These are phyloP conservation scores for Sicyos baderoa DNA, from an alignment of 306 rosid species.

Conservation along the genomic window DNA sequence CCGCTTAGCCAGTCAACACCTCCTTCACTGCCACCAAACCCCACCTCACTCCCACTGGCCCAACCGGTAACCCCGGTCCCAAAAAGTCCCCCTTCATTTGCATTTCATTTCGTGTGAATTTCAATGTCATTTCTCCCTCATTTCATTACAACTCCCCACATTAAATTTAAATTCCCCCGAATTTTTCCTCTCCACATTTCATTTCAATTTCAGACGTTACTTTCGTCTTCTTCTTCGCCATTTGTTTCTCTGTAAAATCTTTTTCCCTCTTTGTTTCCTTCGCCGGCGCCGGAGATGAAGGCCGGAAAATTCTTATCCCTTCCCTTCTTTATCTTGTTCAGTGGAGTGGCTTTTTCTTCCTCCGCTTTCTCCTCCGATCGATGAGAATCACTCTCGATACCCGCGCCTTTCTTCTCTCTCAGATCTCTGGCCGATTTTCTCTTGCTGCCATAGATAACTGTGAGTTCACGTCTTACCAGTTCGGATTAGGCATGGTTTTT, in stretches of 20 bases:
- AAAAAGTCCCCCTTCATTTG: constrained; percentile 28
- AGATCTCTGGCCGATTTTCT: constrained; percentile 34
- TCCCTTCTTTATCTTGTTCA: constrained; percentile 19
- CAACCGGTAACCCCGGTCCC: constrained; percentile 26
- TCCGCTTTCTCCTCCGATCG: constrained; percentile 18
- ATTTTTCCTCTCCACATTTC: constrained; percentile 29
- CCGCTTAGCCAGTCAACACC: constrained; percentile 8
- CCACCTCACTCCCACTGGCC: constrained; percentile 17
- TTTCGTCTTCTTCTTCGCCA: constrained; percentile 8
- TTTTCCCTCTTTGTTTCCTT: neutral
- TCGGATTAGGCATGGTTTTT: neutral
- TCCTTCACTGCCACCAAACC: neutral
- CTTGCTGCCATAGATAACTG: constrained; percentile 27
- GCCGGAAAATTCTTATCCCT: constrained; percentile 22
- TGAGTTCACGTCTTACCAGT: constrained; percentile 22
- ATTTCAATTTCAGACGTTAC: constrained; percentile 41
- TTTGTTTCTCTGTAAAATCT: constrained; percentile 18
- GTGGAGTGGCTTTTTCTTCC: neutral
- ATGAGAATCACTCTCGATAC: constrained; percentile 7
- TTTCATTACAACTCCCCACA: neutral
- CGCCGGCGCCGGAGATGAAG: constrained; percentile 45
- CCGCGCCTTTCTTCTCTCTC: neutral
- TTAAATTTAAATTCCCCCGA: constrained; percentile 40
- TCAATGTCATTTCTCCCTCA: constrained; percentile 36
- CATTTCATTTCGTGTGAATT: constrained; percentile 65